phyloP scores from a whole-genome alignment of 768 basidiomycete genomes.

The Hygrocybe punicea region DNA sequence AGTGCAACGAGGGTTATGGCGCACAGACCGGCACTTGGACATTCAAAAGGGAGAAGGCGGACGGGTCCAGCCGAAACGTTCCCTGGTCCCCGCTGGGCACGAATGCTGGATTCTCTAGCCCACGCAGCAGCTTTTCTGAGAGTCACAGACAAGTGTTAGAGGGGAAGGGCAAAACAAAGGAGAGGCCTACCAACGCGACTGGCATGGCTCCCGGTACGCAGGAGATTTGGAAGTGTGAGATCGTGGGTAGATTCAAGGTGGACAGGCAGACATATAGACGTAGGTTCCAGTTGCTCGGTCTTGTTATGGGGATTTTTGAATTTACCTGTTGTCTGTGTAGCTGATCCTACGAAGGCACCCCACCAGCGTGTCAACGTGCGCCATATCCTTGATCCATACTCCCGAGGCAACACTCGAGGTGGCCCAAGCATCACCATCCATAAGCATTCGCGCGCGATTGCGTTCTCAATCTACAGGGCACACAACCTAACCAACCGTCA shows the following conservation, averaged over 20 bases:
- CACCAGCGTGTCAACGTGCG: slow-evolving; percentile 68
- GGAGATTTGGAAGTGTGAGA: slow-evolving; percentile 65
- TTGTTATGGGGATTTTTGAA: background rate
- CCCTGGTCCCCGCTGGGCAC: background rate
- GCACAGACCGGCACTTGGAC: slow-evolving; percentile 51
- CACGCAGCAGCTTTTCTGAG: slow-evolving; percentile 1
- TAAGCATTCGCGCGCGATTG: slow-evolving; percentile 75
- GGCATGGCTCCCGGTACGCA: slow-evolving; percentile 52
- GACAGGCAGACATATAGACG: slow-evolving; percentile 43
- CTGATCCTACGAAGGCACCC: slow-evolving; percentile 53
- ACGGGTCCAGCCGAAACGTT: background rate
- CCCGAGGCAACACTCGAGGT: slow-evolving; percentile 38
- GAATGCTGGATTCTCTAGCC: slow-evolving; percentile 1
- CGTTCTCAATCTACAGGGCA: slow-evolving; percentile 70
- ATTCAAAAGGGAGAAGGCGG: slow-evolving; percentile 51
- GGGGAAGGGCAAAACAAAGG: slow-evolving; percentile 11
- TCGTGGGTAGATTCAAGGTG: slow-evolving; percentile 64
- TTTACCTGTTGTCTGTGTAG: slow-evolving; percentile 30
- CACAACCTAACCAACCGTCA: slow-evolving; percentile 38
- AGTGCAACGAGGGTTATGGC: slow-evolving; percentile 49
- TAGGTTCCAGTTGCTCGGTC: slow-evolving; percentile 22
- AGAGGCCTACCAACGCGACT: slow-evolving; percentile 22
- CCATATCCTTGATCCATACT: slow-evolving; percentile 50
- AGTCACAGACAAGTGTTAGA: slow-evolving; percentile 24
- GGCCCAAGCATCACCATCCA: slow-evolving; percentile 71